phyloP scores from a whole-genome alignment of 305 asterid species.

The Coffea humblotiana region DNA sequence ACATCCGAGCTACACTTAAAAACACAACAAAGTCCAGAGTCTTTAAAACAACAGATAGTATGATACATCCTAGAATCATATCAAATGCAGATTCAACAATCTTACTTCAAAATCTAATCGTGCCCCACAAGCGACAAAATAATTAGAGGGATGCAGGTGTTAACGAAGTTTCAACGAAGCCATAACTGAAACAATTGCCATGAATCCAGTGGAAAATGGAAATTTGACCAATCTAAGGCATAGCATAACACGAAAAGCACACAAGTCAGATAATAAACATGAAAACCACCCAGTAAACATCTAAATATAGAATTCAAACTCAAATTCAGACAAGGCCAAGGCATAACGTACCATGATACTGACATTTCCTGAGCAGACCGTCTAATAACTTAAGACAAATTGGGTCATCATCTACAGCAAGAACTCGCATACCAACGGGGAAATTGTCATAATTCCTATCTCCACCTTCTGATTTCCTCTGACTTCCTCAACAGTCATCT shows the following conservation, averaged over 20 bases:
- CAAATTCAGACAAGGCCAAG: constrained; percentile 8
- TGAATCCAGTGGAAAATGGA: background rate
- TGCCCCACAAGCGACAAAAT: background rate
- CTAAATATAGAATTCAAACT: background rate
- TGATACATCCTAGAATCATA: background rate
- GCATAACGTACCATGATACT: constrained; percentile 56
- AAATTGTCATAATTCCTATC: constrained; percentile 45
- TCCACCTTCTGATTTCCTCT: constrained; percentile 33
- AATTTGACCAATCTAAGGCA: background rate
- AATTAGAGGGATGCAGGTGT: background rate
- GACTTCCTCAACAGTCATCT: constrained; percentile 70
- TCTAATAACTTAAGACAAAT: constrained; percentile 71
- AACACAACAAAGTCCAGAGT: background rate
- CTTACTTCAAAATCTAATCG: background rate
- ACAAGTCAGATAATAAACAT: constrained; percentile 1
- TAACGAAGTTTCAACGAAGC: background rate
- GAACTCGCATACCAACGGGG: constrained; percentile 86
- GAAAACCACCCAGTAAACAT: background rate
- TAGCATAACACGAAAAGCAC: background rate
- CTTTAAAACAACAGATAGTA: background rate
- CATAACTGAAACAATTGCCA: background rate
- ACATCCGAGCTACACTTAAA: background rate
- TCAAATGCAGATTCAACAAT: background rate
- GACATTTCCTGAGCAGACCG: constrained; percentile 68
- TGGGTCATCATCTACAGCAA: constrained; percentile 86